Evolutionary conservation across 257 asterid genomes (phyloP).

Genomic region (Verbena officinalis): DNA sequence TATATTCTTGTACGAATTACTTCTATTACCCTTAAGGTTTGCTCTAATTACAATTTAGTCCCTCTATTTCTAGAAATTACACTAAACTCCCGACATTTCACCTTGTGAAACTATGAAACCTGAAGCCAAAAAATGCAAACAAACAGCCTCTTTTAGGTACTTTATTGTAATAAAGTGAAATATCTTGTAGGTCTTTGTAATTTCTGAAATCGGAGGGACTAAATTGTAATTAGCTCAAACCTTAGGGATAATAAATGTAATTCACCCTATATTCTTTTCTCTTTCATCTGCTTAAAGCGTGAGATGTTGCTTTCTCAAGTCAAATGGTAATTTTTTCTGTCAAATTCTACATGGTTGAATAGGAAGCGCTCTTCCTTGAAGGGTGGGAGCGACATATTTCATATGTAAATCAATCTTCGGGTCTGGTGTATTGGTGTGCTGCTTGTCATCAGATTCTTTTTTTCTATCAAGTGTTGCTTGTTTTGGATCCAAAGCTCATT

Average conservation of each 20-base stretch:
- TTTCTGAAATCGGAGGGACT: too few relatives aligned
- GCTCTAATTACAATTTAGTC: too few relatives aligned
- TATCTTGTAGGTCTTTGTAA: too few relatives aligned
- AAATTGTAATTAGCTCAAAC: too few relatives aligned
- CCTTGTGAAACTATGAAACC: too few relatives aligned
- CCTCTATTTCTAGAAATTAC: too few relatives aligned
- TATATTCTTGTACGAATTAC: conserved; percentile 18
- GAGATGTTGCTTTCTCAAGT: conserved; percentile 20
- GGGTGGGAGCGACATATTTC: conserved; percentile 26
- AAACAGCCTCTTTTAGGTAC: too few relatives aligned
- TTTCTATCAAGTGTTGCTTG: conserved; percentile 2
- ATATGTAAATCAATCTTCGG: conserved; percentile 31
- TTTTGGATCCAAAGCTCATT: background rate
- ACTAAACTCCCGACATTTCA: too few relatives aligned
- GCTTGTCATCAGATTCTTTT: conserved; percentile 20
- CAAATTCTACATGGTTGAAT: conserved; percentile 24
- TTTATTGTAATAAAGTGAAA: too few relatives aligned
- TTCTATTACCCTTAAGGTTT: conserved; percentile 7
- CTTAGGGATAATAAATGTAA: too few relatives aligned
- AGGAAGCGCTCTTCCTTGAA: conserved; percentile 13
- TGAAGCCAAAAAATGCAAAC: too few relatives aligned
- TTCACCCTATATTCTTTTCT: too few relatives aligned
- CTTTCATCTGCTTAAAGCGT: conserved; percentile 30
- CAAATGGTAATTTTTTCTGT: conserved; percentile 6
- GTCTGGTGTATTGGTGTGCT: conserved; percentile 15